Base-by-base conservation (phyloP, 192 early-diverging fungal genomes). In the Coemansia sp. region DNA sequence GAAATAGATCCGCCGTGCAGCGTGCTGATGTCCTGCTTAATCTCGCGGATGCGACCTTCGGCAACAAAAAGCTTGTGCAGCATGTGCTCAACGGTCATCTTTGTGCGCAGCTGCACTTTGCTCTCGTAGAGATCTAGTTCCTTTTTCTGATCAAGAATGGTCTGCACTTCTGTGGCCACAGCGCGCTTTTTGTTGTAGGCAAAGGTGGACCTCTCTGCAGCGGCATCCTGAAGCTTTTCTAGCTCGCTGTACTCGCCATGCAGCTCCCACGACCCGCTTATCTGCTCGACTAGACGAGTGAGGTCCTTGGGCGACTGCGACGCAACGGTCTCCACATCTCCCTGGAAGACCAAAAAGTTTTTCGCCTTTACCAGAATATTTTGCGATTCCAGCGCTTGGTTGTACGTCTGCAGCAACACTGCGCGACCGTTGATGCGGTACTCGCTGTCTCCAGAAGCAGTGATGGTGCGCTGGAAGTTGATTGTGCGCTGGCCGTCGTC, bases 301-400 rank as follows among this genome's bases (percentile, higher is more conserved):
- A 99, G 83, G 58, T 99, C 96, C 70, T 92, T 94, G 17, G 96
- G 91, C 37, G 91, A 93, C 81, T 98, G 98, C n/a, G 93, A 91
- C 12, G 98, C 95, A 18, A 99, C 90, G 9, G 94, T 89, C 69
- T 99, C 98, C 4, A 99, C 93, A 84, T 99, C 96, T 53, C 96
- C 96, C 87, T 98, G 96, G 72, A 99, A 98, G 3, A 99, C 98
- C 55, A 99, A 85, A 85, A 99, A 99, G 81, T 99, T 99, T 41
- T 90, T 87, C 1, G 96, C 96, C 70, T 95, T 97, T 65, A 98
- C 91, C 17, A 98, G 82, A 61, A 99, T 97, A 65, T 96, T 94
- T 78, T 97, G 89, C 51, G 87, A 71, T 73, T 96, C 95, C 22
- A 99, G 81, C 0, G 83, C 69, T 28, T 81, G 71, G 71, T 89